These are phyloP conservation scores for Rhodotorula sp. DNA, from an alignment of 1,284 basidiomycete genomes.

Conservation along the genomic window DNA sequence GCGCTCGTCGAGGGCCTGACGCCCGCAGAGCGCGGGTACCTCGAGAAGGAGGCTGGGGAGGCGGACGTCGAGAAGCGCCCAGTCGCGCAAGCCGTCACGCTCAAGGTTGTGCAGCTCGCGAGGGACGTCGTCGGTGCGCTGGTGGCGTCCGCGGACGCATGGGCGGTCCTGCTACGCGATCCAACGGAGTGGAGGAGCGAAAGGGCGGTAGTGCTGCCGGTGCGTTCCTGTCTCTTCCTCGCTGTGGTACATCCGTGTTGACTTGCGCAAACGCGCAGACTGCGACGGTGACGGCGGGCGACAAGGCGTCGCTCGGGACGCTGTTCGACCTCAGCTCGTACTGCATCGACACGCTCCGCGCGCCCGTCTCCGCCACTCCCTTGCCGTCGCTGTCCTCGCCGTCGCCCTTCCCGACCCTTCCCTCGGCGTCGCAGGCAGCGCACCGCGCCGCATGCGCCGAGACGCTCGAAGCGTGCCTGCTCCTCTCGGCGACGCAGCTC, in stretches of 20 bases:
- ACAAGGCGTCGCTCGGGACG: constrained; percentile 75
- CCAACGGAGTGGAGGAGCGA: constrained; percentile 69
- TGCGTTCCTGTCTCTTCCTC: constrained; percentile 56
- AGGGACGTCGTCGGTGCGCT: constrained; percentile 70
- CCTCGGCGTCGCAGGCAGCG: constrained; percentile 26
- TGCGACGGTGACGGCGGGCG: constrained; percentile 71
- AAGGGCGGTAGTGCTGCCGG: constrained; percentile 70
- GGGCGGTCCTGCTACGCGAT: constrained; percentile 65
- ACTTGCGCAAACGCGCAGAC: constrained; percentile 14
- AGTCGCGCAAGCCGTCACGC: constrained; percentile 67
- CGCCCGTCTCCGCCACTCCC: constrained; percentile 61
- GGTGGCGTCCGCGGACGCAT: constrained; percentile 68
- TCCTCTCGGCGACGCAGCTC: constrained; percentile 76
- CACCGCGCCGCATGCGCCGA: constrained; percentile 46
- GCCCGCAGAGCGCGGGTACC: constrained; percentile 63
- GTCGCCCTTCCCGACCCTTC: constrained; percentile 50
- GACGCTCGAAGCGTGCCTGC: constrained; percentile 67
- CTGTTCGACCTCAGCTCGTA: constrained; percentile 72
- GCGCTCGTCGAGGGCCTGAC: constrained; percentile 78
- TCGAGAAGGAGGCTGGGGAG: constrained; percentile 60
- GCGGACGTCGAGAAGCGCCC: constrained; percentile 66
- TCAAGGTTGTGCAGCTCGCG: constrained; percentile 67
- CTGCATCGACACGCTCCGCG: constrained; percentile 64
- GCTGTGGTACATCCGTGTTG: neutral
- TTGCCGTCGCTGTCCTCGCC: constrained; percentile 53